Percentiles rank a stretch among this genome's conserved stretches.
Evolutionary conservation across 352 stramenopile genomes (phyloP).

Genomic region (Blastocystis sp.): DNA sequence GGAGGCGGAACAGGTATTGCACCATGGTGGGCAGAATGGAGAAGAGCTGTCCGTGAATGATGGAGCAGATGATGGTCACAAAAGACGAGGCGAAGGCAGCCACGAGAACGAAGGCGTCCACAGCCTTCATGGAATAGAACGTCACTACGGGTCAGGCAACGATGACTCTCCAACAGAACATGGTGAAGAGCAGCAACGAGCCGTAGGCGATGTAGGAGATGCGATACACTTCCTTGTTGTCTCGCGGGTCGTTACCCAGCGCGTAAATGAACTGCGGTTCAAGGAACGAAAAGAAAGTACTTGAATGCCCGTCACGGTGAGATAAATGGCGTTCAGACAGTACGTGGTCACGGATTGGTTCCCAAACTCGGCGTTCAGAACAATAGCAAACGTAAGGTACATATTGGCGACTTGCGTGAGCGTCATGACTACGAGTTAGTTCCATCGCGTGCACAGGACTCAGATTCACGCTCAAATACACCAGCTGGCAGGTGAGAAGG

Average conservation of each 20-base stretch:
- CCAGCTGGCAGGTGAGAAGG: slow-evolving; percentile 75
- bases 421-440: slow-evolving; percentile 60
- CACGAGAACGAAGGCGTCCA: slow-evolving; percentile 63
- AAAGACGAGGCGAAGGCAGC: slow-evolving; percentile 68
- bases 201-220: slow-evolving; percentile 72
- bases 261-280: slow-evolving; percentile 66
- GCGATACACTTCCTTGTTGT: slow-evolving; percentile 67
- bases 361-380: slow-evolving; percentile 64
- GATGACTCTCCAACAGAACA: slow-evolving; percentile 33
- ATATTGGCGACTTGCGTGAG: slow-evolving; percentile 70
- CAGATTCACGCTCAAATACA: slow-evolving; percentile 76
- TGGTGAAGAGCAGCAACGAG: slow-evolving; percentile 59
- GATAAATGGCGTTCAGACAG: slow-evolving; percentile 62
- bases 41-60: slow-evolving; percentile 70
- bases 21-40: slow-evolving; percentile 72
- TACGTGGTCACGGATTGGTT: slow-evolving; percentile 57
- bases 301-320: slow-evolving; percentile 63
- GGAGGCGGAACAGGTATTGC: slow-evolving; percentile 54
- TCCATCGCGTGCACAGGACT: neutral
- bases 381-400: slow-evolving; percentile 72
- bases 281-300: neutral
- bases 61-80: slow-evolving; percentile 67
- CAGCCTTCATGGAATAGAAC: slow-evolving; percentile 53
- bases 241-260: slow-evolving; percentile 64
- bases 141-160: slow-evolving; percentile 46